Conservation (phyloP, 2,329 filamentous ascomycete genomes). For the Cercospora sesami region DNA sequence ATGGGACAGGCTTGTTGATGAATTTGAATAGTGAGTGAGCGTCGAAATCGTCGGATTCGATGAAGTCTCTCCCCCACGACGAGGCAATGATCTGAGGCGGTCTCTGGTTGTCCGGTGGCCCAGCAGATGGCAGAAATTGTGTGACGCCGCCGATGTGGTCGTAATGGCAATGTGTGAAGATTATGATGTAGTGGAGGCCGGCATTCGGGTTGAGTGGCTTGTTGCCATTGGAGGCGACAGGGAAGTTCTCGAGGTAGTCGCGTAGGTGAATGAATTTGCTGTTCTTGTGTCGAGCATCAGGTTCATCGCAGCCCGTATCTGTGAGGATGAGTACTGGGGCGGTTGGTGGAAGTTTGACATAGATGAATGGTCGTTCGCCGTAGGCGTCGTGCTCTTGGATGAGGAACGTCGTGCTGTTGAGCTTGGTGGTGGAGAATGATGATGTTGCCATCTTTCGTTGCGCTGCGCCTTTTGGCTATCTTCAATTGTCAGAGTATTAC, state of each 20-base stretch:
- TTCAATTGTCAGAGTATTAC: not conserved
- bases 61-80: constrained; percentile 42
- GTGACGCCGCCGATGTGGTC: constrained; percentile 44
- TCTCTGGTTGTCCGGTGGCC: constrained; percentile 15
- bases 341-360: constrained; percentile 45
- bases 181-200: constrained; percentile 42
- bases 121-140: constrained; percentile 35
- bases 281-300: constrained; percentile 33
- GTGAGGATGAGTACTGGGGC: constrained; percentile 42
- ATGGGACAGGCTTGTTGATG: constrained; percentile 41
- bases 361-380: constrained; percentile 49
- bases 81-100: constrained; percentile 41
- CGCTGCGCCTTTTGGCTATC: not conserved
- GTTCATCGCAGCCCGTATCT: constrained; percentile 50
- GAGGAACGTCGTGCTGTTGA: constrained; percentile 49
- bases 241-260: constrained; percentile 46
- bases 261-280: constrained; percentile 40
- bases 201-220: constrained; percentile 42
- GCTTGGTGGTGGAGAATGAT: constrained; percentile 40
- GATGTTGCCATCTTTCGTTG: not conserved
- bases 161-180: constrained; percentile 52
- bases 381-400: constrained; percentile 49
- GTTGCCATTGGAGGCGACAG: constrained; percentile 40
- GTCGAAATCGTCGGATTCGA: constrained; percentile 42
- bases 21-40: constrained; percentile 46